Conservation (phyloP, 1,284 basidiomycete genomes). For the Chondrostereum purpureum region DNA sequence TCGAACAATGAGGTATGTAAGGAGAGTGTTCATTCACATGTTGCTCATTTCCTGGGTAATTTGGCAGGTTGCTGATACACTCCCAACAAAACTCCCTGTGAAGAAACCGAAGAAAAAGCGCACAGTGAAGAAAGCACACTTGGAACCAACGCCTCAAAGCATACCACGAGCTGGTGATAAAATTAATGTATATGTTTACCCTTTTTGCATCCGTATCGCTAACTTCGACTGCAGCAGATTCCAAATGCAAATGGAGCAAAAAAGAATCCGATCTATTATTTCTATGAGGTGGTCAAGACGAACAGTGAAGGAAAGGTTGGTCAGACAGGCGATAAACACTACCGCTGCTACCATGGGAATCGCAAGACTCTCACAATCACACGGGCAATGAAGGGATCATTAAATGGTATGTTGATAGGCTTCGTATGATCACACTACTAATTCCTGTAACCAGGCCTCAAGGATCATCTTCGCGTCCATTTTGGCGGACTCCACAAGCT, state of each 20-base stretch:
- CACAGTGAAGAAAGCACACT: too few species aligned
- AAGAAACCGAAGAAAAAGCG: too few species aligned
- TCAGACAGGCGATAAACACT: conserved; percentile 15
- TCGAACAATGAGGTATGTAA: too few species aligned
- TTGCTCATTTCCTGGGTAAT: too few species aligned
- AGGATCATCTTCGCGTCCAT: background rate
- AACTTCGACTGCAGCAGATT: too few species aligned
- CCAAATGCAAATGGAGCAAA: conserved; percentile 8
- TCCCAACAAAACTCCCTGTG: too few species aligned
- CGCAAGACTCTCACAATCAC: conserved; percentile 16
- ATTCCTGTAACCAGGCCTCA: background rate
- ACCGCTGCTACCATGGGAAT: conserved; percentile 18
- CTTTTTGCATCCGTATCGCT: too few species aligned
- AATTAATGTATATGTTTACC: too few species aligned
- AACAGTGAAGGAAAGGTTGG: conserved; percentile 5
- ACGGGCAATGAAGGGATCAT: conserved; percentile 16
- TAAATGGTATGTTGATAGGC: conserved; percentile 12
- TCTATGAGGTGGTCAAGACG: conserved; percentile 14
- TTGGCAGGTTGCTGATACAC: too few species aligned
- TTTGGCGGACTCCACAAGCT: conserved; percentile 6
- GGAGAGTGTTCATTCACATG: too few species aligned
- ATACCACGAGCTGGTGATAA: too few species aligned
- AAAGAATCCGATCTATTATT: conserved; percentile 17
- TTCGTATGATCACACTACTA: background rate
- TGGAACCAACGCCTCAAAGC: too few species aligned